Percentiles rank a stretch among this genome's conserved stretches.
These are phyloP conservation scores for Beauveria scarabaeidicola DNA, from an alignment of 2,329 filamentous ascomycete species.

Conservation along the genomic window DNA sequence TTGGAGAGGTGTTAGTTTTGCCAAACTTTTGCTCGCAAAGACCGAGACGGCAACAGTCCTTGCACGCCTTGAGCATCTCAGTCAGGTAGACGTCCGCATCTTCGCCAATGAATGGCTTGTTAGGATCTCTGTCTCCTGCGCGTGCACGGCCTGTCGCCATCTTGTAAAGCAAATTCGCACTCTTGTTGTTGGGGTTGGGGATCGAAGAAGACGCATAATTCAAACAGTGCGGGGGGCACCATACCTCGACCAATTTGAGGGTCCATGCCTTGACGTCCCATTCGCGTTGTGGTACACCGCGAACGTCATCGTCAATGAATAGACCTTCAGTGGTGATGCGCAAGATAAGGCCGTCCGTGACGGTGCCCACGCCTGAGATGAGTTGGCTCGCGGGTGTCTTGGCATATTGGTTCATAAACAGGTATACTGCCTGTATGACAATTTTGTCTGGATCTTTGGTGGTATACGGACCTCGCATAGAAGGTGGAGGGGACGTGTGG, in stretches of 20 bases:
- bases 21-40: constrained; percentile 37
- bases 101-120: constrained; percentile 48
- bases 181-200: constrained; percentile 31
- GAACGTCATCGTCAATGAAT: constrained; percentile 94
- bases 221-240: constrained; percentile 60
- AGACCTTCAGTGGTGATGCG: constrained; percentile 89
- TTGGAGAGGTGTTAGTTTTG: constrained; percentile 32
- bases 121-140: constrained; percentile 38
- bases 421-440: constrained; percentile 85
- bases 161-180: constrained; percentile 39
- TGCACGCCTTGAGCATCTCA: constrained; percentile 57
- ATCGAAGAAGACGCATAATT: constrained; percentile 31
- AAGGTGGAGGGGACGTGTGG: constrained; percentile 74
- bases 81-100: constrained; percentile 58
- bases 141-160: constrained; percentile 38
- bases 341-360: constrained; percentile 87
- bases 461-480: constrained; percentile 67
- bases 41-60: constrained; percentile 51
- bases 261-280: constrained; percentile 99
- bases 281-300: constrained; percentile 85
- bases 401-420: constrained; percentile 82
- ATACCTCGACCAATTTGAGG: constrained; percentile 84
- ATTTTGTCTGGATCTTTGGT: constrained; percentile 95
- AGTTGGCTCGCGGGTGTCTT: constrained; percentile 88
- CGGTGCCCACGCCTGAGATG: constrained; percentile 70